Evolutionary conservation across 2,329 filamentous ascomycete genomes (phyloP).

Genomic region (Paraconiothyrium brasiliense): DNA sequence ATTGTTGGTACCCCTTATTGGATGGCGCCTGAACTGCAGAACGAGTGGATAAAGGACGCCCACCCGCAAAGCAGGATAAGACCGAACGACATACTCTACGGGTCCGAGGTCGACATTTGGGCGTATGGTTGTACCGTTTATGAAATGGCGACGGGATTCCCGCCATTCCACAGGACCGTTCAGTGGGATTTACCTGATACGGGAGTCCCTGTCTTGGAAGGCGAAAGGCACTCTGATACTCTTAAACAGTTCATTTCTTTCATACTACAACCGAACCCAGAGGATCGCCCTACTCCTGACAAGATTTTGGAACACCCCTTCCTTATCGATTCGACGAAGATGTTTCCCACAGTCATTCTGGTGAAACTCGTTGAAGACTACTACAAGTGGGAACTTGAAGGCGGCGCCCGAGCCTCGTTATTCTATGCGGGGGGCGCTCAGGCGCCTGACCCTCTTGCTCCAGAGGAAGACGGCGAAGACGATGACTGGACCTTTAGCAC

Average conservation of each 20-base stretch:
- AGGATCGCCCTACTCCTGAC: constrained; percentile 74
- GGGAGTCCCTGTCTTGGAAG: constrained; percentile 72
- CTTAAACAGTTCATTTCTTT: constrained; percentile 77
- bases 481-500: constrained; percentile 74
- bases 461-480: constrained; percentile 54
- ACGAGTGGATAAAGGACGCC: constrained; percentile 62
- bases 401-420: constrained; percentile 73
- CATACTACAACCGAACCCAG: constrained; percentile 74
- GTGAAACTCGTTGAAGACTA: constrained; percentile 75
- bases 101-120: constrained; percentile 75
- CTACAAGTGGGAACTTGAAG: constrained; percentile 77
- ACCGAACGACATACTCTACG: constrained; percentile 63
- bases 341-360: constrained; percentile 71
- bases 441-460: constrained; percentile 61
- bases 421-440: constrained; percentile 68
- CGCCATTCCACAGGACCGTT: constrained; percentile 68
- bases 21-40: constrained; percentile 80
- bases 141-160: constrained; percentile 81
- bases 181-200: constrained; percentile 53
- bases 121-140: constrained; percentile 83
- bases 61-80: constrained; percentile 62
- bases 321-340: constrained; percentile 68
- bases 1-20: constrained; percentile 85
- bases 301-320: constrained; percentile 75
- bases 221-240: constrained; percentile 73